Conservation (phyloP, 1,284 basidiomycete genomes). For the Moesziomyces aphidis region DNA sequence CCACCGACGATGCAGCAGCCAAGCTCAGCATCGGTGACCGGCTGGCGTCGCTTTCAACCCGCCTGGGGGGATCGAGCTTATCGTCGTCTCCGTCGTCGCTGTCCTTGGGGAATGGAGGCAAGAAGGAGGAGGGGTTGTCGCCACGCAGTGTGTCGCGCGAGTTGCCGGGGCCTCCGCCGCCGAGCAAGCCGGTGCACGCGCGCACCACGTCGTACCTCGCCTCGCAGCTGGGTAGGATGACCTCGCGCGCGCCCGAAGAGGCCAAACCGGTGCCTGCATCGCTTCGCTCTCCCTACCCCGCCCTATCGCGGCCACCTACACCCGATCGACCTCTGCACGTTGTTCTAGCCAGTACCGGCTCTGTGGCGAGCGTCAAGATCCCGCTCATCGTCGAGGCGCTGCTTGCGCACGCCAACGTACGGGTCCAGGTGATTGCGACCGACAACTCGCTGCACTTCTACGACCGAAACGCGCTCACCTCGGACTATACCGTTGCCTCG, state of each 20-base stretch:
- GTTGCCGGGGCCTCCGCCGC: conserved; percentile 32
- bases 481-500: conserved; percentile 14
- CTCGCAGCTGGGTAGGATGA: conserved; percentile 1
- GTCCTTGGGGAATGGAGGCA: conserved; percentile 5
- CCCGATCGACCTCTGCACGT: conserved; percentile 72
- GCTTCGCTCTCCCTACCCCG: conserved; percentile 54
- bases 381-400: conserved; percentile 87
- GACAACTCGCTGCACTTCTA: conserved; percentile 83
- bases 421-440: conserved; percentile 86
- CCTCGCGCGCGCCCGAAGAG: not conserved
- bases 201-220: conserved; percentile 17
- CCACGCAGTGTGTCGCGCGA: conserved; percentile 20
- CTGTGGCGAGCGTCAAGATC: conserved; percentile 92
- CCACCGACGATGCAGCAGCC: not conserved
- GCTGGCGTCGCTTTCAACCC: conserved; percentile 77
- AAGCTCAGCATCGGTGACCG: conserved; percentile 17
- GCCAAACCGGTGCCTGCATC: conserved; percentile 42
- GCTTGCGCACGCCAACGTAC: conserved; percentile 76
- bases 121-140: not conserved
- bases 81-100: conserved; percentile 16
- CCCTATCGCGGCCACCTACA: conserved; percentile 48
- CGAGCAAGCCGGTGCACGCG: conserved; percentile 7
- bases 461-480: conserved; percentile 71
- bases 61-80: conserved; percentile 49
- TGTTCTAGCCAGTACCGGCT: conserved; percentile 87